phyloP scores from a whole-genome alignment of 148 eudicot genomes.

The Beta vulgaris region DNA sequence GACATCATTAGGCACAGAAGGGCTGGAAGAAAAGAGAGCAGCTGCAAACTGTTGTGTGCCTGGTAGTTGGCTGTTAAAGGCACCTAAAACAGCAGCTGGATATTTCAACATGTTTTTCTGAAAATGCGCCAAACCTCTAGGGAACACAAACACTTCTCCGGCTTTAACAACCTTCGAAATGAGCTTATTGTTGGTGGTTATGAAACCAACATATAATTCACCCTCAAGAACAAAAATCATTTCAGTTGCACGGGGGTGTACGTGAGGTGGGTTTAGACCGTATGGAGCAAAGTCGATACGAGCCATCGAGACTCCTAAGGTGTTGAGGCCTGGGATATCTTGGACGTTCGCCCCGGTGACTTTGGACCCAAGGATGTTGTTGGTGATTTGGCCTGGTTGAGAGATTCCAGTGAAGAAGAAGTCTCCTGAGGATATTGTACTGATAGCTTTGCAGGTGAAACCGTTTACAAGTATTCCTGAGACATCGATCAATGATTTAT shows the following conservation, averaged over 20 bases:
- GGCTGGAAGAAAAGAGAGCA: conserved; percentile 30
- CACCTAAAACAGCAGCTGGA: conserved; percentile 33
- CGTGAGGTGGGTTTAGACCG: conserved; percentile 25
- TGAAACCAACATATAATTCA: conserved; percentile 28
- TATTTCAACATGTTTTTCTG: conserved; percentile 23
- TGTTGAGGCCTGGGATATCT: conserved; percentile 25
- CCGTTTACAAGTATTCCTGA: conserved; percentile 25
- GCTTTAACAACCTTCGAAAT: conserved; percentile 27
- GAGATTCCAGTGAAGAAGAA: conserved; percentile 18
- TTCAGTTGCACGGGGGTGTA: conserved; percentile 30
- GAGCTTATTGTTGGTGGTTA: conserved; percentile 28
- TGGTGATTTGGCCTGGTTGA: conserved; percentile 19
- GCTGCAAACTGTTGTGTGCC: conserved; percentile 37
- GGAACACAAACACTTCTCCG: conserved; percentile 34
- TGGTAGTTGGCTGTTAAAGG: conserved; percentile 37
- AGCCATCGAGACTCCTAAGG: conserved; percentile 24
- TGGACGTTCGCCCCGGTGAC: conserved; percentile 25
- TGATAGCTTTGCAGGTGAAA: conserved; percentile 15
- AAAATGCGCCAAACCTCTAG: conserved; percentile 34
- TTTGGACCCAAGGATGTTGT: conserved; percentile 15
- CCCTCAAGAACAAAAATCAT: conserved; percentile 27
- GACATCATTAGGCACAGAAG: conserved; percentile 30
- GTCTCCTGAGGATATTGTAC: conserved; percentile 12
- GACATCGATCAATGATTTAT: background rate
- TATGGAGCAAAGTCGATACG: conserved; percentile 23